phyloP scores from a whole-genome alignment of 163 green algal species.

The Scenedesmus sp. region DNA sequence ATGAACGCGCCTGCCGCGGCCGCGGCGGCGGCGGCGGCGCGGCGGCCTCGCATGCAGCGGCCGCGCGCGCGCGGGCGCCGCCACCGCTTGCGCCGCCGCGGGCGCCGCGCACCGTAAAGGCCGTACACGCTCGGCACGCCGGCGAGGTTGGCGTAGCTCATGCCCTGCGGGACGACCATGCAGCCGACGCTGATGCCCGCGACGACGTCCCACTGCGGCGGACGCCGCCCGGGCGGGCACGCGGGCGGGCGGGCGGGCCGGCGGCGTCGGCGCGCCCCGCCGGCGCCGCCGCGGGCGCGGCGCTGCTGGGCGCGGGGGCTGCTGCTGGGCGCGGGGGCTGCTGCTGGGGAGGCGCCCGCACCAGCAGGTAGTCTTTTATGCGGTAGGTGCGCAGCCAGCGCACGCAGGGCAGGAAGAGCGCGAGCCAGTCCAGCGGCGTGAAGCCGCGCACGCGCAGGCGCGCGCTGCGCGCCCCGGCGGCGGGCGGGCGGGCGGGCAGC shows the following conservation, averaged over 20 bases:
- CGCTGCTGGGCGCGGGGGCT: too few species aligned
- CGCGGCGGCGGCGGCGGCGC: too few species aligned
- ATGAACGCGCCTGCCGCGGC: constrained; percentile 72
- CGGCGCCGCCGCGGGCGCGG: too few species aligned
- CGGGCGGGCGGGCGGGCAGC: neutral
- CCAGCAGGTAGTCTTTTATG: constrained; percentile 52
- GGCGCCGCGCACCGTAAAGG: constrained; percentile 66
- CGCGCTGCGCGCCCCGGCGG: constrained; percentile 11
- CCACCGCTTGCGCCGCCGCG: too few species aligned
- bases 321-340: too few species aligned
- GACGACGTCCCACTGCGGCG: constrained; percentile 51
- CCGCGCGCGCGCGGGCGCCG: neutral
- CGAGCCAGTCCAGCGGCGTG: constrained; percentile 56
- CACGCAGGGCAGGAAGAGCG: constrained; percentile 66
- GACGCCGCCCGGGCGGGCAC: too few species aligned
- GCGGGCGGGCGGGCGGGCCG: too few species aligned
- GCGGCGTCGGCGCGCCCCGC: too few species aligned
- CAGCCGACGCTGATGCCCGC: constrained; percentile 56
- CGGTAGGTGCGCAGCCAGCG: constrained; percentile 68
- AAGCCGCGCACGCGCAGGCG: neutral
- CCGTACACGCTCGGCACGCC: constrained; percentile 57
- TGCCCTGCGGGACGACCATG: constrained; percentile 57
- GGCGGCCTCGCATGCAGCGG: neutral
- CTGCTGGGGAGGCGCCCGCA: too few species aligned
- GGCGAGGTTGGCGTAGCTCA: constrained; percentile 54